These are phyloP conservation scores for Setaria italica DNA, from an alignment of 202 grass and related monocot species.

Conservation along the genomic window DNA sequence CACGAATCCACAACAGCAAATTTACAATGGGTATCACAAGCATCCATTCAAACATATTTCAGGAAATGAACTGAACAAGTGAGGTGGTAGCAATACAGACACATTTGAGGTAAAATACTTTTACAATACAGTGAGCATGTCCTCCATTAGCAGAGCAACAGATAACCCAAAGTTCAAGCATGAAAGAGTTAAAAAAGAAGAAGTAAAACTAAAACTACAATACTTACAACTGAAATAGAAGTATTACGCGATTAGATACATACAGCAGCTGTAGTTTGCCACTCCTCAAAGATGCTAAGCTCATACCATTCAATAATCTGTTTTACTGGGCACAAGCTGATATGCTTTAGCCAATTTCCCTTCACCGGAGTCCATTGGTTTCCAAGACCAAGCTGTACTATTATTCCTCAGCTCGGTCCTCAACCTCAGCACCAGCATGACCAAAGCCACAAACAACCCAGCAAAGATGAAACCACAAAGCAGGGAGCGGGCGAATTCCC, in stretches of 20 bases:
- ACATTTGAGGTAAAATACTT: slow-evolving; percentile 39
- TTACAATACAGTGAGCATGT: slow-evolving; percentile 30
- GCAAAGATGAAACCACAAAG: slow-evolving; percentile 76
- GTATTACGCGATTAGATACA: slow-evolving; percentile 33
- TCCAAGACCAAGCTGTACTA: slow-evolving; percentile 46
- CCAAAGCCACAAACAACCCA: slow-evolving; percentile 56
- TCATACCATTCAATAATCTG: slow-evolving; percentile 51
- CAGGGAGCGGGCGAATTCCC: slow-evolving; percentile 70
- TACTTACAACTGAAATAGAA: slow-evolving; percentile 52
- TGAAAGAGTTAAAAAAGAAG: background rate
- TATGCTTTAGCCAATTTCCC: slow-evolving; percentile 65
- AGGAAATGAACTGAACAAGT: slow-evolving; percentile 25
- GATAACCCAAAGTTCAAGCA: slow-evolving; percentile 42
- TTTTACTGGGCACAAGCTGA: slow-evolving; percentile 76
- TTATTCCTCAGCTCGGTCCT: slow-evolving; percentile 62
- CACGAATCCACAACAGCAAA: background rate
- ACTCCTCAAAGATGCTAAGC: slow-evolving; percentile 34
- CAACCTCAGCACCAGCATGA: slow-evolving; percentile 70
- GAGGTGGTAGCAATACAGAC: slow-evolving; percentile 21
- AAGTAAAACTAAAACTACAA: slow-evolving; percentile 48
- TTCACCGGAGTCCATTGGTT: slow-evolving; percentile 55
- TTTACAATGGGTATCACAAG: background rate
- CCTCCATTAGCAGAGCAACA: slow-evolving; percentile 44
- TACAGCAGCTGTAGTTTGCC: slow-evolving; percentile 14
- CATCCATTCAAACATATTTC: slow-evolving; percentile 38